Base-by-base conservation (phyloP, 495 filamentous ascomycete species). In the Xylaria scruposa region DNA sequence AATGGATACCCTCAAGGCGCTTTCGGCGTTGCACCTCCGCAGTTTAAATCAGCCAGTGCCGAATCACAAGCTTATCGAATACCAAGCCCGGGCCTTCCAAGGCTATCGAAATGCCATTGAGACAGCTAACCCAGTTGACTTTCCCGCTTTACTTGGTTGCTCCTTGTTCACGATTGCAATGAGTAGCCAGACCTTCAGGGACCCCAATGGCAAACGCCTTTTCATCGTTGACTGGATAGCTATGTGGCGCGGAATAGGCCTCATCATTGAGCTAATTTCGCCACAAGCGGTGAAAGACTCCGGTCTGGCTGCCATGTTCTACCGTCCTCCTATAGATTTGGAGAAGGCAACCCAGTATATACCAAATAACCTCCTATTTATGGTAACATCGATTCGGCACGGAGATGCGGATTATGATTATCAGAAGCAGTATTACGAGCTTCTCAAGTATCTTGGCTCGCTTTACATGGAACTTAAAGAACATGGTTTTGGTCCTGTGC, bases 1-100 rank as follows among this genome's bases (percentile, higher is more conserved):
- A n/a, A 83, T 88, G 81, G 76, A 88, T 67, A 80, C 78, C 54
- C 33, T 87, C 6, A 83, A 88, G 67, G 85, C 78, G n/a, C 75
- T 86, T 12, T 75, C 86, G 5, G 81, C 85, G 9, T 74, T 83
- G 36, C 84, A 87, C 70, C 75, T 83, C 67, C 80, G 81, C 65
- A 70, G 60, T 7, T 70, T 84, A 36, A 72, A 74, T 21, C 71
- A 79, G 21, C 71, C 67, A 21, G 70, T 77, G 46, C 77, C 79
- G 8, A 6, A 62, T 44, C 59, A 74, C 7, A 79, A 67, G n/a
- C 75, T 81, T 19, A 53, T 79, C 36, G 19, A 71, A 40, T 87
- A 87, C 75, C 83, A 83, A 17, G 78, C 73, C 33, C 79, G 64
- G 40, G 83, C 85, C 24, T 77, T 86, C 17, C 74, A 80, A 44